Evolutionary conservation across 768 basidiomycete genomes (phyloP), one percentile per base, ranked within the genome.

Genomic region (Xerocomellus dryophilus): DNA sequence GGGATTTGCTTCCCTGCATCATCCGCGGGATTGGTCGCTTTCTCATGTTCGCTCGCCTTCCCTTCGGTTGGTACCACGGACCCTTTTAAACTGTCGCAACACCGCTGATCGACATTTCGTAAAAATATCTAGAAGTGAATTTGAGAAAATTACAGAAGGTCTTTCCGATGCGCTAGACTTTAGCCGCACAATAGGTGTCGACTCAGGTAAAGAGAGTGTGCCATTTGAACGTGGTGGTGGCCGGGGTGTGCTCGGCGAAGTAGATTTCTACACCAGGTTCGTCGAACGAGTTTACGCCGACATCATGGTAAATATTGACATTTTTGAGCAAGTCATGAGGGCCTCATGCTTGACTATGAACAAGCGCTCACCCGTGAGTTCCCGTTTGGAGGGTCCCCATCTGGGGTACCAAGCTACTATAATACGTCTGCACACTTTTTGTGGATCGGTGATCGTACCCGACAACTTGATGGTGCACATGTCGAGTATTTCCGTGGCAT

Each of bases 401-500:
- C 59, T n/a, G 54, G 58, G 34, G 11, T 41, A 11, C 25, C 55
- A 41, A 83, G 79, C 35, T 81, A 79, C 68, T 98, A 96, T 73
- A 96, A 98, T 67, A 89, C 90, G 15, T 91, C 92, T 3, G 90
- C 93, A 8, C 94, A 95, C 69, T 96, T 97, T 73, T 71, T 98
- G 46, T 99, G 96, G 96, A 91, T 99, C 50, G 96, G 96, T 0
- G 97, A 99, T 72, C 83, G 96, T 47, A 99, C 96, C 5, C 77
- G 96, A 38, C 92, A 96, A 71, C 76, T 98, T 0, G 81, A 84
- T 43, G 93, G 94, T 7, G 97, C 94, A 4, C 97, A 99, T 67
- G 86, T 98, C 31, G 96, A 98, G 74, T 94, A 94, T 70, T 95
- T 95, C 73, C 78, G 90, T 51, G 93, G 93, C 7, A 88, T 97